These are phyloP conservation scores for Boletus rex-veris DNA, from an alignment of 768 basidiomycete genomes.

Conservation along the genomic window DNA sequence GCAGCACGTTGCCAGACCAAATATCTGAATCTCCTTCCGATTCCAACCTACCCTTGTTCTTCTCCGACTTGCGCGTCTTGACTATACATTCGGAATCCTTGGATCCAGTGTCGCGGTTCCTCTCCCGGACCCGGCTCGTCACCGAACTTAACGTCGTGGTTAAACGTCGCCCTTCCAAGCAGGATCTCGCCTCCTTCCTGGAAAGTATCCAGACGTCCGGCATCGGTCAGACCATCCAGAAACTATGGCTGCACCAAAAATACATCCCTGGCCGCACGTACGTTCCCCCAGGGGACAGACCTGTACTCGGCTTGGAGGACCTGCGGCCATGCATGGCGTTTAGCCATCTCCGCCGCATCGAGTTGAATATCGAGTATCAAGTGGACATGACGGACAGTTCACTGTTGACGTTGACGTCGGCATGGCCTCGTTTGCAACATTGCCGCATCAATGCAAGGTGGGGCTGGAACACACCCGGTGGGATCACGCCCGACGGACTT, in stretches of 20 bases:
- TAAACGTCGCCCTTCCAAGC: not conserved
- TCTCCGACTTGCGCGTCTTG: not conserved
- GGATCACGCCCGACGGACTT: not conserved
- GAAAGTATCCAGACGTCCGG: not conserved
- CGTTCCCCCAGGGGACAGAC: no score
- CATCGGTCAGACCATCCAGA: not conserved
- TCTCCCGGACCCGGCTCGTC: not conserved
- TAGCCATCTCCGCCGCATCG: not conserved
- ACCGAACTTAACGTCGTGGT: not conserved
- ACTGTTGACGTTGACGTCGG: not conserved
- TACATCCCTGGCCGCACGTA: no score
- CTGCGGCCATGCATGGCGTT: not conserved
- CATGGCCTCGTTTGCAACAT: not conserved
- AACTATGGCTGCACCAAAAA: not conserved
- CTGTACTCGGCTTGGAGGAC: not conserved
- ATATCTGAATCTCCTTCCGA: no score
- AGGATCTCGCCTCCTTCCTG: not conserved
- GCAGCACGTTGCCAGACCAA: not conserved
- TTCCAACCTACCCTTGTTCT: not conserved
- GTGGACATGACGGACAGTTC: not conserved
- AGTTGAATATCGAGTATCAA: not conserved
- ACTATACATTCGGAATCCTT: not conserved
- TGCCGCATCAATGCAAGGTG: not conserved
- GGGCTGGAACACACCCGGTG: not conserved
- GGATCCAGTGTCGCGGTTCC: not conserved